Evolutionary conservation across 305 asterid species (phyloP).

Genomic region (Fraxinus sp.): DNA sequence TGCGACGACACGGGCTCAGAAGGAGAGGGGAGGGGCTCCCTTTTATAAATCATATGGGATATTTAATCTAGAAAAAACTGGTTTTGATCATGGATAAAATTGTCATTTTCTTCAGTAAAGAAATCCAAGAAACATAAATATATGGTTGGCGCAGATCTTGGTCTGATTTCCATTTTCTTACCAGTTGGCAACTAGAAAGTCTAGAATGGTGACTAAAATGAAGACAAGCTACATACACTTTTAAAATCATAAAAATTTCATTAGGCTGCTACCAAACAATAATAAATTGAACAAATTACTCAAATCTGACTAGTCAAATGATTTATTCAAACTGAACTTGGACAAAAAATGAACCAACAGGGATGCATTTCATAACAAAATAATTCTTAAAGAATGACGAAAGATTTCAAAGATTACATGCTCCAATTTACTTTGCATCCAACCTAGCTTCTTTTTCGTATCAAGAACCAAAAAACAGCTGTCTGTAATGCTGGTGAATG

Average conservation of each 20-base stretch:
- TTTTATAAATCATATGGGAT: background rate
- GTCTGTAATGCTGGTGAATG: conserved; percentile 17
- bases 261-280: background rate
- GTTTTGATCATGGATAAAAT: background rate
- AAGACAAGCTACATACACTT: background rate
- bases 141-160: background rate
- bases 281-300: background rate
- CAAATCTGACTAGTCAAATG: background rate
- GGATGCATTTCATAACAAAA: conserved; percentile 8
- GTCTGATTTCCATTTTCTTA: background rate
- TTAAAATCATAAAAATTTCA: background rate
- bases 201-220: background rate
- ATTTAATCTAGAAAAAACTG: background rate
- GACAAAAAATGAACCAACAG: background rate
- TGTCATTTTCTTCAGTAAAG: background rate
- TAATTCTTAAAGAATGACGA: background rate
- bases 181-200: conserved; percentile 7
- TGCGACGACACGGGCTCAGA: background rate
- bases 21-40: background rate
- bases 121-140: conserved; percentile 11
- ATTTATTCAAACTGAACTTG: background rate
- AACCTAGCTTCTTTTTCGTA: conserved; percentile 2
- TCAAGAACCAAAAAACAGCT: conserved; percentile 26
- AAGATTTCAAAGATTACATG: conserved; percentile 5
- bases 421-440: conserved; percentile 14